These are phyloP conservation scores for Gymnopilus dilepis DNA, from an alignment of 768 basidiomycete species.

Conservation along the genomic window DNA sequence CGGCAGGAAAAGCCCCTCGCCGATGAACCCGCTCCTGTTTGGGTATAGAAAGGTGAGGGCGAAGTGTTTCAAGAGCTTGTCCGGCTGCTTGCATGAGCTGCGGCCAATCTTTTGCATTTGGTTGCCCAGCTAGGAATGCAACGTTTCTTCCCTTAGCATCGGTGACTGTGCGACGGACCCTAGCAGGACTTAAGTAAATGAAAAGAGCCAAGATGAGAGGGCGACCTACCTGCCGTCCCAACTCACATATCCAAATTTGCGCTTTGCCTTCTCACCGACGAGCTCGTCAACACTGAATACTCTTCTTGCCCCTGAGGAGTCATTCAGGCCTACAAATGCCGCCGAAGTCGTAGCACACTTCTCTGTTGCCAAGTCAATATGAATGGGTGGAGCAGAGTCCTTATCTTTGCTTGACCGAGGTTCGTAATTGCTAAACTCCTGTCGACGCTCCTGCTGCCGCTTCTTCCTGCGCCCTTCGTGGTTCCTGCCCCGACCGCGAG, in stretches of 20 bases:
- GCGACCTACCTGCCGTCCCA: slow-evolving; percentile 15
- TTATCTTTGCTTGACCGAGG: no score
- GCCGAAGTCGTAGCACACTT: neutral
- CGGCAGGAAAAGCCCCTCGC: slow-evolving; percentile 11
- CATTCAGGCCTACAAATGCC: neutral
- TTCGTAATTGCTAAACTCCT: no score
- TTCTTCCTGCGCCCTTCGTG: no score
- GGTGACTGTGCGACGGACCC: neutral
- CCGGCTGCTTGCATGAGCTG: neutral
- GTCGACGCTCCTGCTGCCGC: no score
- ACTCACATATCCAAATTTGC: neutral
- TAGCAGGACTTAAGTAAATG: neutral
- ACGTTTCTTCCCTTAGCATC: slow-evolving; percentile 6
- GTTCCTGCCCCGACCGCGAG: no score
- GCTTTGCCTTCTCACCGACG: neutral
- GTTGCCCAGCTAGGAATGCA: slow-evolving; percentile 9
- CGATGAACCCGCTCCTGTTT: neutral
- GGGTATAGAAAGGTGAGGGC: neutral
- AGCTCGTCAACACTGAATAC: neutral
- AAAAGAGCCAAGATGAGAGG: neutral
- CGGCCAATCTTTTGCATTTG: slow-evolving; percentile 6
- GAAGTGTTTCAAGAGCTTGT: neutral
- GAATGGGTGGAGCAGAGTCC: no score
- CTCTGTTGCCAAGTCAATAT: no score
- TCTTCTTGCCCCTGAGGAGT: neutral